Percentiles rank a stretch among this genome's conserved stretches.
phyloP scores from a whole-genome alignment of 192 early-diverging fungal genomes.

The Coemansia sp. region DNA sequence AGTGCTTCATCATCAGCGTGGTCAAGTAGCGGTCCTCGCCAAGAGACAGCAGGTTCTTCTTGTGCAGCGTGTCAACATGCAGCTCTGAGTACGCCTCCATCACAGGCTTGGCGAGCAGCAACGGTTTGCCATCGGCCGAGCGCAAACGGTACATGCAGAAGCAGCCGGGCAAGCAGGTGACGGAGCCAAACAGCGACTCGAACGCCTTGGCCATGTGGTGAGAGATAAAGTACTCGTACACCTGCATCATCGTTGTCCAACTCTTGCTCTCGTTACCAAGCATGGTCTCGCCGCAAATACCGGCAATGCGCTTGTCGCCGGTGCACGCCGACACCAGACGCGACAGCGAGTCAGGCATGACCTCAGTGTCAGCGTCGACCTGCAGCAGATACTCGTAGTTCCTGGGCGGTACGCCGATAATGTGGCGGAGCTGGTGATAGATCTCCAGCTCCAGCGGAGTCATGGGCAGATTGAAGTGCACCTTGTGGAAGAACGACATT shows the following conservation, averaged over 20 bases:
- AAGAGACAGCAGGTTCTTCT: conserved; percentile 94
- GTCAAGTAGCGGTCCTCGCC: conserved; percentile 99
- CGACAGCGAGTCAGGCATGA: conserved; percentile 83
- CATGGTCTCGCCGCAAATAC: conserved; percentile 93
- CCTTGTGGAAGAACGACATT: conserved; percentile 94
- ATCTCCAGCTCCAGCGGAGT: conserved; percentile 93
- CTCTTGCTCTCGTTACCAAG: conserved; percentile 86
- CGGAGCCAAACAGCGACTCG: conserved; percentile 78
- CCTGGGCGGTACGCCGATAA: conserved; percentile 86
- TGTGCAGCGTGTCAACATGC: conserved; percentile 92
- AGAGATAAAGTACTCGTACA: conserved; percentile 91
- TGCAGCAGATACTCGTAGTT: conserved; percentile 80
- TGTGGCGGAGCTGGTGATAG: conserved; percentile 96
- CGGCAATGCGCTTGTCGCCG: conserved; percentile 76
- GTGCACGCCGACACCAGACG: conserved; percentile 83
- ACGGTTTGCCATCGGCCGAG: conserved; percentile 62
- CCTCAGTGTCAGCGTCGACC: conserved; percentile 86
- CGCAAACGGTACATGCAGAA: conserved; percentile 88
- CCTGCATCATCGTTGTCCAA: conserved; percentile 98
- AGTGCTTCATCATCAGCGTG: conserved; percentile 96
- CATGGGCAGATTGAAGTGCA: conserved; percentile 92
- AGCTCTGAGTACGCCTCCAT: conserved; percentile 90
- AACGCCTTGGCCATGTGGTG: conserved; percentile 94
- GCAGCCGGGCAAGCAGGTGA: conserved; percentile 85
- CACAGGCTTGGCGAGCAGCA: conserved; percentile 79